Evolutionary conservation across 306 rosid genomes (phyloP).

Genomic region (Urtica urens): DNA sequence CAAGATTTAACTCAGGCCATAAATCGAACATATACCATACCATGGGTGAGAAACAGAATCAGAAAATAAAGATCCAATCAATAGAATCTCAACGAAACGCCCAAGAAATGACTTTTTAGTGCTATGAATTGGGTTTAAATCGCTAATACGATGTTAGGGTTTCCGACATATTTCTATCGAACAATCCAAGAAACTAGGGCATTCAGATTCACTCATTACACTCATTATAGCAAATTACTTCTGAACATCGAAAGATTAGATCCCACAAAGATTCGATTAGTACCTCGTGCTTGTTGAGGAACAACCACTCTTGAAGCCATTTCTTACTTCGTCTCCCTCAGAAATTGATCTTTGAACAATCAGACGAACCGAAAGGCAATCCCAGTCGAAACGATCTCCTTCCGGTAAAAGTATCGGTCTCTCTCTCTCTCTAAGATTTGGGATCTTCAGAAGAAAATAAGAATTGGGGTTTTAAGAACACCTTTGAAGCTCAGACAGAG

Average conservation of each 20-base stretch:
- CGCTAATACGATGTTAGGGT: too few relatives aligned
- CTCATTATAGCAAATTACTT: too few relatives aligned
- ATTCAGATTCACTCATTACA: too few relatives aligned
- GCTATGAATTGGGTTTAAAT: too few relatives aligned
- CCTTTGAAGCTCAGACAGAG: constrained; percentile 36
- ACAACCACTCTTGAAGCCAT: constrained; percentile 65
- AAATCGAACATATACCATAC: not conserved
- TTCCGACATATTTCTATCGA: too few relatives aligned
- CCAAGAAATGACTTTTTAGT: too few relatives aligned
- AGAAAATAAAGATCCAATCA: too few relatives aligned
- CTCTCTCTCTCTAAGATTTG: constrained; percentile 9
- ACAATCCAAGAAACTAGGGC: too few relatives aligned
- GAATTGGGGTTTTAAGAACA: constrained; percentile 14
- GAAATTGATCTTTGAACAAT: constrained; percentile 6
- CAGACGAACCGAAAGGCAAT: not conserved
- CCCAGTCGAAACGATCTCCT: constrained; percentile 4
- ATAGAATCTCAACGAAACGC: too few relatives aligned
- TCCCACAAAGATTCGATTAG: not conserved
- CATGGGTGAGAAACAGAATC: not conserved
- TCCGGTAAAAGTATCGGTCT: not conserved
- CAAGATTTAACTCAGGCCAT: not conserved
- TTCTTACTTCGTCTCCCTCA: not conserved
- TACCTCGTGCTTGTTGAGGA: constrained; percentile 60
- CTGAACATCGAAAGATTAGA: not conserved
- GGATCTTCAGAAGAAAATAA: constrained; percentile 3